Evolutionary conservation across 768 basidiomycete species (phyloP), one percentile per base, ranked within the genome.

Genomic region (Ramaria rubella): DNA sequence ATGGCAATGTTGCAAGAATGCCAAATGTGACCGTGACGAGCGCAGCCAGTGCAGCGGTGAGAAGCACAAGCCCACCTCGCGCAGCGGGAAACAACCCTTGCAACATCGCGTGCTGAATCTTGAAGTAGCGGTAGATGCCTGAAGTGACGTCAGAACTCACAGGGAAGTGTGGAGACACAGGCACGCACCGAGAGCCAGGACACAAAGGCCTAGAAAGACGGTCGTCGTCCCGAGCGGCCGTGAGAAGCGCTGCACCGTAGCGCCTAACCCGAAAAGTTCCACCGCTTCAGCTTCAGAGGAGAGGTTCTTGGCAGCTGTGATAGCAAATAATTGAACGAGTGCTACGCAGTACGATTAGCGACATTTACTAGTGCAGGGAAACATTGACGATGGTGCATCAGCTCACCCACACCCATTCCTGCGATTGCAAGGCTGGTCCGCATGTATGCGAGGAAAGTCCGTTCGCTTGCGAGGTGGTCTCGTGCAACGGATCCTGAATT

Each of bases 391-490:
- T 9, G n/a, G 29, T 15, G n/a, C 27, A 9, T 2, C 3, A 15
- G 64, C 73, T 59, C 40, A 77, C 76, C 78, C 48, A 81, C 75
- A 9, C 79, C 80, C 1, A 70, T 71, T n/a, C 73, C 75, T n/a
- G 77, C 71, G 14, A 80, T 70, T 5, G 77, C 68, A 9, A 78
- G 63, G 55, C 77, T 78, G 24, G 79, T 80, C 36, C 79, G 67
- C 19, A 80, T 68, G 64, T 80, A 81, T 12, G 79, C 77, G 3
- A 80, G 67, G 59, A 77, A 80, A 4, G 77, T 80, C 27, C 78
- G 68, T 59, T 81, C 80, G 8, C 70, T 71, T 1, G 79, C 76
- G 4, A 81, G 70, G 58, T 81, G 79, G 63, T 80, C 79, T 23
- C 80, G 68, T 27, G 79, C 79, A 50, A 78, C 77, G 54, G 70